These are phyloP conservation scores for Kwoniella botswanensis DNA, from an alignment of 768 basidiomycete species.

Conservation along the genomic window DNA sequence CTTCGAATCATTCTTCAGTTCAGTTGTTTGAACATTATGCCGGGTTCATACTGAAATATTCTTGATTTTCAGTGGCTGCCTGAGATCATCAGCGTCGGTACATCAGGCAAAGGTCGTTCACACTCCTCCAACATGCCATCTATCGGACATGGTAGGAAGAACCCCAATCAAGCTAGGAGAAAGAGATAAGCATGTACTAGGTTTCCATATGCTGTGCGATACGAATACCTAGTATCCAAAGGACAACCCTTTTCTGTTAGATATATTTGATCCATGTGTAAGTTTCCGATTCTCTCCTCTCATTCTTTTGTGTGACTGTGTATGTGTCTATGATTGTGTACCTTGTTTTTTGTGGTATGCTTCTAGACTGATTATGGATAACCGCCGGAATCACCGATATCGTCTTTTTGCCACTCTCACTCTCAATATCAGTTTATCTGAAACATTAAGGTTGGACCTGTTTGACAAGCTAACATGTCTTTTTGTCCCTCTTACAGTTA, in stretches of 20 bases:
- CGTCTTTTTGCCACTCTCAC: background rate
- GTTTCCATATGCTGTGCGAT: background rate
- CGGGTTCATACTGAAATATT: background rate
- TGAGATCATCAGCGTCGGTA: conserved; percentile 55
- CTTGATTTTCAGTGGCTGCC: conserved; percentile 51
- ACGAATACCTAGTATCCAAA: background rate
- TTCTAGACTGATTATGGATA: background rate
- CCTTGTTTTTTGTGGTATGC: background rate
- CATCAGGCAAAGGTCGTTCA: conserved; percentile 68
- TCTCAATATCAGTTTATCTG: no score
- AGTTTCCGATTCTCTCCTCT: background rate
- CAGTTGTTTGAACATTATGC: no score
- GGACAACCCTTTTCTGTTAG: background rate
- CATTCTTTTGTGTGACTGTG: no score
- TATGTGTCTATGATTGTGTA: background rate
- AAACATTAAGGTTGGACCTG: no score
- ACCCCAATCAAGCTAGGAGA: conserved; percentile 79
- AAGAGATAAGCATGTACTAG: conserved; percentile 52
- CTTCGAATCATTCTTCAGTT: no score
- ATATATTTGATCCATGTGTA: background rate
- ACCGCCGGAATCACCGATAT: background rate
- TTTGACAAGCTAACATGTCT: background rate
- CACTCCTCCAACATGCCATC: conserved; percentile 72
- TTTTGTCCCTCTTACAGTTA: background rate
- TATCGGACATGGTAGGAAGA: conserved; percentile 84